Evolutionary conservation across 768 basidiomycete genomes (phyloP), one percentile per base, ranked within the genome.

Genomic region (Boletellus emodensis): DNA sequence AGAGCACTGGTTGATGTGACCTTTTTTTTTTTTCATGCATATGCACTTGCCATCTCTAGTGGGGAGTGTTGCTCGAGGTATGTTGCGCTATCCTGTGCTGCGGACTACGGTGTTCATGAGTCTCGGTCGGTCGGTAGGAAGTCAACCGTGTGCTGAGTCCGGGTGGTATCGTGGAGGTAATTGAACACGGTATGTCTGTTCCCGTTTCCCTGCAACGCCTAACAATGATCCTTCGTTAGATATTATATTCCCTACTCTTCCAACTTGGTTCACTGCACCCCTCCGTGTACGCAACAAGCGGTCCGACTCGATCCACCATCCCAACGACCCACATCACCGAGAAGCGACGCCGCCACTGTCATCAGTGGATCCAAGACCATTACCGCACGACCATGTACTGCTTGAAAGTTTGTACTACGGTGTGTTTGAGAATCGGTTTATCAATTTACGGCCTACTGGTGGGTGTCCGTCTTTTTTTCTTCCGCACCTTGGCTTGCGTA

Each of bases 261-360:
- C 88, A 18, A 78, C 77, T 34, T 90, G 87, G 86, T 90, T 88
- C 59, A 89, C 88, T 2, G 72, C 76, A 35, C 84, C 85, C 9
- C 75, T 89, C 46, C 80, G 84, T 26, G 72, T 72, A 26, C 79
- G 73, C 58, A 71, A 77, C 18, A 64, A 72, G 53, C 72, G 76
- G 44, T 62, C 74, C 48, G 66, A 78, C 37, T 77, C 82, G 36
- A 70, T 78, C 38, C 75, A 80, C 56, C 71, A 75, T 57, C 75
- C 82, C 30, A 75, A 80, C 44, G 76, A 74, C 32, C 65, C 73
- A 34, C 71, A 71, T 46, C 56, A 57, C 14, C 71, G 67, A 36
- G 65, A 56, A 33, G 46, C 58, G 13, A 63, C 71, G 49, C 64
- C 70, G 39, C 65, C 70, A 4, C 58, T 51, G 1, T 46, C 56